These are phyloP conservation scores for Cornus florida DNA, from an alignment of 148 eudicot genomes.

Conservation along the genomic window DNA sequence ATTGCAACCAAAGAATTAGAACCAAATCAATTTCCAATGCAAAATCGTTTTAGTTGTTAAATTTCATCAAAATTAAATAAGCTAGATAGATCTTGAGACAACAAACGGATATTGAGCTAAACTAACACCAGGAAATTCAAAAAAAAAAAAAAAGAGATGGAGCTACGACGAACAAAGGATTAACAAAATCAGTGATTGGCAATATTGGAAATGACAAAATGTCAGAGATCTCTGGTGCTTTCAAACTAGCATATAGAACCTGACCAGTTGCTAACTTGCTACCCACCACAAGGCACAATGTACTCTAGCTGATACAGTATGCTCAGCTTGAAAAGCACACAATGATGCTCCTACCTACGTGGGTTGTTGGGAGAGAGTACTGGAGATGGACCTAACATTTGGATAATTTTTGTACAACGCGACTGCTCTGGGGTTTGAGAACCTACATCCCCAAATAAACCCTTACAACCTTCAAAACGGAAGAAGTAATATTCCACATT, in stretches of 20 bases:
- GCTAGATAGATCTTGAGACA: neutral
- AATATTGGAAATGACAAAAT: neutral
- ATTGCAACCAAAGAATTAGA: neutral
- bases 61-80: neutral
- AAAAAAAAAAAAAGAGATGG: neutral
- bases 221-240: neutral
- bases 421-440: neutral
- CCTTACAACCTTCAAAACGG: neutral
- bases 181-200: neutral
- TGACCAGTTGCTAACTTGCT: neutral
- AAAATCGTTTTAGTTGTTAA: neutral
- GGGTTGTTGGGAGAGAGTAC: too few species aligned
- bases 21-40: too few species aligned
- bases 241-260: neutral
- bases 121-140: too few species aligned
- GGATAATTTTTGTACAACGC: too few species aligned
- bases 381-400: too few species aligned
- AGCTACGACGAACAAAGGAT: neutral
- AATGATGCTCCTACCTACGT: too few species aligned
- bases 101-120: too few species aligned
- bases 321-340: too few species aligned
- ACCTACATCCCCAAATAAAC: too few species aligned
- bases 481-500: neutral
- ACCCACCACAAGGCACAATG: too few species aligned
- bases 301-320: neutral